Conservation (phyloP, 495 filamentous ascomycete genomes). For the Xylaria bambusicola region DNA sequence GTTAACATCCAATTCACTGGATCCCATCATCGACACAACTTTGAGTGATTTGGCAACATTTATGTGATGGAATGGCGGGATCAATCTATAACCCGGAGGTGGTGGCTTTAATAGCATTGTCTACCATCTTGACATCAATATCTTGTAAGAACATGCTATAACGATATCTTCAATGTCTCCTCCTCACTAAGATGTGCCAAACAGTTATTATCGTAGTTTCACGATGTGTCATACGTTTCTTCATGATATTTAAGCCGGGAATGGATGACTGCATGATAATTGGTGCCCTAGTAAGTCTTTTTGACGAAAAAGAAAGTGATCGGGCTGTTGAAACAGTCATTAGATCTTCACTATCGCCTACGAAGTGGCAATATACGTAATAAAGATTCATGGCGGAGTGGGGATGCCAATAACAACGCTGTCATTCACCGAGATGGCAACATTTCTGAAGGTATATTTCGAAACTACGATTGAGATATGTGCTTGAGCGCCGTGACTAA, state of each 20-base stretch:
- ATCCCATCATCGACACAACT: not conserved
- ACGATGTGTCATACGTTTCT: slow-evolving; percentile 31
- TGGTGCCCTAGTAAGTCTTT: slow-evolving; percentile 29
- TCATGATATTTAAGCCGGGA: slow-evolving; percentile 32
- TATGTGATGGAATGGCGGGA: not conserved
- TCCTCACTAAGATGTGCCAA: not conserved
- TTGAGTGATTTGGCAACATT: not conserved
- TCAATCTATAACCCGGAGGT: slow-evolving; percentile 1
- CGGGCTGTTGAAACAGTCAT: not conserved
- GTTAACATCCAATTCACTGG: no score
- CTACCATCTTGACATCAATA: slow-evolving; percentile 24
- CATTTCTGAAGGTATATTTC: slow-evolving; percentile 34
- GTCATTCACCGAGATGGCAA: slow-evolving; percentile 31
- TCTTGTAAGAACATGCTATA: slow-evolving; percentile 19
- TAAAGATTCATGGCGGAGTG: slow-evolving; percentile 28
- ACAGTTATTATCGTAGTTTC: slow-evolving; percentile 32
- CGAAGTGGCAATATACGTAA: slow-evolving; percentile 33
- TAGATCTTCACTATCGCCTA: slow-evolving; percentile 41
- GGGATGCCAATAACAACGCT: slow-evolving; percentile 35
- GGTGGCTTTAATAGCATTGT: slow-evolving; percentile 14
- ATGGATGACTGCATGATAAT: slow-evolving; percentile 40
- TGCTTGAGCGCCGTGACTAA: slow-evolving; percentile 6
- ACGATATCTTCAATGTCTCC: not conserved
- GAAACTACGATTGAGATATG: not conserved
- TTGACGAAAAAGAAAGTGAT: not conserved